These are phyloP conservation scores for Rhodotorula sp. DNA, from an alignment of 1,284 basidiomycete species.

Conservation along the genomic window DNA sequence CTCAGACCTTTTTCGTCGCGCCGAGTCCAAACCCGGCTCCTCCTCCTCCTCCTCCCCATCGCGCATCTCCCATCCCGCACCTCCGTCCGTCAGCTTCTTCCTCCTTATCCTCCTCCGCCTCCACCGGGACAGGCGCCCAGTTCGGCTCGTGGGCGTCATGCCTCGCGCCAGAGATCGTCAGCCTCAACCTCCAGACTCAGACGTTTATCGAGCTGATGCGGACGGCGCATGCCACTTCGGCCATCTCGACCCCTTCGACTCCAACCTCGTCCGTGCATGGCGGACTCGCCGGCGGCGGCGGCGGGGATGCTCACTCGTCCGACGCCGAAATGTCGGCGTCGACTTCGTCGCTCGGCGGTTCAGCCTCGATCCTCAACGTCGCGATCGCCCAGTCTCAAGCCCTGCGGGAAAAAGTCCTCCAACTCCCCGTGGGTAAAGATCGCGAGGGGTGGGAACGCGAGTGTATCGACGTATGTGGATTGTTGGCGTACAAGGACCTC, in stretches of 20 bases:
- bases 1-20: constrained; percentile 33
- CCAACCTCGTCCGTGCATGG: constrained; percentile 26
- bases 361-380: constrained; percentile 37
- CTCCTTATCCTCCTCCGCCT: not conserved
- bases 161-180: constrained; percentile 67
- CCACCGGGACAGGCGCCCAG: constrained; percentile 22
- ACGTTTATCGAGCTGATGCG: constrained; percentile 79
- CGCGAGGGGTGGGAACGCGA: constrained; percentile 65
- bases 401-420: constrained; percentile 59
- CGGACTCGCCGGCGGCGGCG: constrained; percentile 14
- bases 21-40: not conserved
- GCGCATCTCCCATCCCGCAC: not conserved
- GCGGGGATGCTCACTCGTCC: constrained; percentile 11
- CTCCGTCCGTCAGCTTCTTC: not conserved
- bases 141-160: constrained; percentile 42
- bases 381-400: constrained; percentile 54
- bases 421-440: constrained; percentile 58
- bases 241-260: constrained; percentile 34
- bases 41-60: not conserved
- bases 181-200: constrained; percentile 77
- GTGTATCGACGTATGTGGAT: constrained; percentile 66
- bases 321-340: constrained; percentile 37
- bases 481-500: constrained; percentile 73
- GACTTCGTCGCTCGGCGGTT: constrained; percentile 32
- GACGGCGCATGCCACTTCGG: constrained; percentile 60